Base-by-base conservation (phyloP, 805 yeast genomes). In the Blastobotrys muscicola region DNA sequence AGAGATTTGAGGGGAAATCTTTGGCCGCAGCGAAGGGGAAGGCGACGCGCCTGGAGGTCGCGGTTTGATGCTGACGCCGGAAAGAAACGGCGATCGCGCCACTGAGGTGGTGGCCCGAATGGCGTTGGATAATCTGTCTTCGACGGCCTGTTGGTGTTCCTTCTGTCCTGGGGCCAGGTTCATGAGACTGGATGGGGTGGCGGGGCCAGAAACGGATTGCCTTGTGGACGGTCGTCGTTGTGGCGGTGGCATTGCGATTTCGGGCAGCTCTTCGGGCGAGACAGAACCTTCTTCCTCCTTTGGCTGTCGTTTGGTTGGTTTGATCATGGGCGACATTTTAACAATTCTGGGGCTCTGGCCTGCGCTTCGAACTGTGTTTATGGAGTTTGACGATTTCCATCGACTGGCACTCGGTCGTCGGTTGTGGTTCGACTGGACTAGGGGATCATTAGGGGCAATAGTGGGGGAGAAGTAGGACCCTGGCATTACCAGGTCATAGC, bases 141-240 rank as follows among this genome's bases (percentile, higher is more conserved):
- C 53, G 15, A 42, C 45, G 45, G 13, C 33, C 15, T 14, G 23
- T 12, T 16, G 26, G 26, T 20, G 4, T 6, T 20, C 26, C 6
- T 20, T 20, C 26, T 20, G 26, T 4, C 26, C 26, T 4, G 26
- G 26, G 6, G 26, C 26, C 26, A 58, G 50, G 36, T 58, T 58
- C 62, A 58, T 58, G 29, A 58, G 47, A 33, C 54, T 58, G 12
- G 62, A 60, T 1, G 62, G 62, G 3, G 62, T 58, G n/a, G 50
- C 61, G 4, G 62, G 62, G 9, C 51, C 52, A 4, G 46, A 42
- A 8, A 49, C 31, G 12, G 23, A 37, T n/a, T 14, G 29, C 6
- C 29, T 23, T 7, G 44, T 13, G 29, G 44, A 35, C 9, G 6
- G 32, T 5, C 39, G 29, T n/a, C 41, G n/a, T 8, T 34, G 35